A percentile compares a stretch with the other conserved stretches of the same genome.
Conservation (phyloP, 805 yeast genomes). For the Lipomyces mesembrius region DNA sequence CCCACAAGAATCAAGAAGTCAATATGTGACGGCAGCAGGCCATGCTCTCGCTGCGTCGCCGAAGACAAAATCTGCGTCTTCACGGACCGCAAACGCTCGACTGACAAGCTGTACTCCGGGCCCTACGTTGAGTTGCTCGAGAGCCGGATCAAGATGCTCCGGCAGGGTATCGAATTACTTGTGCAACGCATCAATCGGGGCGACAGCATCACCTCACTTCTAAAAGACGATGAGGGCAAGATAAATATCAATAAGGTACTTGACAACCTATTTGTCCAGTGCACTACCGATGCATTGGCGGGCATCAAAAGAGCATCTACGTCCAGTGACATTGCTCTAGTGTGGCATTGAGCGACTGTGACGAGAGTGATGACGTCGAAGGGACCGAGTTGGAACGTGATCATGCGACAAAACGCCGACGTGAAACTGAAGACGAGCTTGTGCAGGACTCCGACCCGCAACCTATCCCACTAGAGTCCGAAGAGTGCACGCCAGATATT, state of each 20-base stretch:
- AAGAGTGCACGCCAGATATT: not conserved
- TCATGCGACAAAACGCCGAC: not conserved
- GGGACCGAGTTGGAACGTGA: not conserved
- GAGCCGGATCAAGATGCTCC: conserved; percentile 57
- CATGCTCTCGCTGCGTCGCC: conserved; percentile 55
- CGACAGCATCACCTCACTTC: conserved; percentile 7
- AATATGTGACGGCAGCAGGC: conserved; percentile 52
- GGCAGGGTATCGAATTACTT: conserved; percentile 33
- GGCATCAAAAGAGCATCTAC: not conserved
- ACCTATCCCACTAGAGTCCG: not conserved
- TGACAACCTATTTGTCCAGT: not conserved
- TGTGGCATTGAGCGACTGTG: not conserved
- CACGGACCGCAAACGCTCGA: conserved; percentile 53
- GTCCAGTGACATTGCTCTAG: not conserved
- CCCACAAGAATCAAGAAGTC: conserved; percentile 14
- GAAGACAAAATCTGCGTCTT: conserved; percentile 62
- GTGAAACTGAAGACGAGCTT: not conserved
- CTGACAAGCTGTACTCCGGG: conserved; percentile 56
- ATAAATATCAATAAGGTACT: conserved; percentile 12
- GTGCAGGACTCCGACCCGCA: not conserved
- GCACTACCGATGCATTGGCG: not conserved
- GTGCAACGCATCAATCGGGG: conserved; percentile 24
- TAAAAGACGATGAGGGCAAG: conserved; percentile 12
- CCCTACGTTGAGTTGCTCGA: conserved; percentile 63
- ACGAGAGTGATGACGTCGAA: not conserved